These are phyloP conservation scores for Ophiobolus disseminans DNA, from an alignment of 2,329 filamentous ascomycete species.

Conservation along the genomic window DNA sequence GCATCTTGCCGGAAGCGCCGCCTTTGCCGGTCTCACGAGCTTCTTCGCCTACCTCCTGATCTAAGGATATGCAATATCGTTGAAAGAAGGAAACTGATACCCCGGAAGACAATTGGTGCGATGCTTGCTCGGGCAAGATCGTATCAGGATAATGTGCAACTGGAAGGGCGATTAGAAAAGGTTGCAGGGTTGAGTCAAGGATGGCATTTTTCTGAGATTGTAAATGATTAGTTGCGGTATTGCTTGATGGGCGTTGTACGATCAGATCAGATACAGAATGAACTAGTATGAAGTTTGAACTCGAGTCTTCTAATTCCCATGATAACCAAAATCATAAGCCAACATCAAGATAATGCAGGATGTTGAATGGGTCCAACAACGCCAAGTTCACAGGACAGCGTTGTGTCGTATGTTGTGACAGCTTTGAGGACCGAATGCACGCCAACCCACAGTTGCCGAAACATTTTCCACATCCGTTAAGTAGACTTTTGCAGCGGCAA, in stretches of 20 bases:
- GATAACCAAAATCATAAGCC: not conserved
- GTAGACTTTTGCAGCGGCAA: slow-evolving; percentile 1
- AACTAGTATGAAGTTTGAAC: slow-evolving; percentile 5
- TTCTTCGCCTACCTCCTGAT: slow-evolving; percentile 41
- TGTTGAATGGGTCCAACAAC: not conserved
- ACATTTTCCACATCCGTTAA: not conserved
- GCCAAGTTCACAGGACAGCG: not conserved
- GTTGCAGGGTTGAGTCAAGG: not conserved
- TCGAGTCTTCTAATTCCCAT: not conserved
- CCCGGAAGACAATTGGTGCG: slow-evolving; percentile 1
- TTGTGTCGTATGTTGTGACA: no score
- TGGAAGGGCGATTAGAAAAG: not conserved
- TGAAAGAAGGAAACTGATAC: slow-evolving; percentile 19
- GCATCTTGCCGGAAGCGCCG: slow-evolving; percentile 29
- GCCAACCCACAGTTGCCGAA: not conserved
- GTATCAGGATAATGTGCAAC: not conserved
- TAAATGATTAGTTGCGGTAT: not conserved
- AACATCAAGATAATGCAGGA: no score
- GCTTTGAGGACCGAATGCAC: no score
- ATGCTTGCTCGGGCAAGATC: no score
- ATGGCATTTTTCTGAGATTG: not conserved
- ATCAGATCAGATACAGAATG: slow-evolving; percentile 5
- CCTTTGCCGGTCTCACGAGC: slow-evolving; percentile 37
- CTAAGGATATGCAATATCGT: slow-evolving; percentile 19
- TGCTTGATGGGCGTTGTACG: slow-evolving; percentile 2